Conservation (phyloP, 305 asterid species). For the Fraxinus albicans region DNA sequence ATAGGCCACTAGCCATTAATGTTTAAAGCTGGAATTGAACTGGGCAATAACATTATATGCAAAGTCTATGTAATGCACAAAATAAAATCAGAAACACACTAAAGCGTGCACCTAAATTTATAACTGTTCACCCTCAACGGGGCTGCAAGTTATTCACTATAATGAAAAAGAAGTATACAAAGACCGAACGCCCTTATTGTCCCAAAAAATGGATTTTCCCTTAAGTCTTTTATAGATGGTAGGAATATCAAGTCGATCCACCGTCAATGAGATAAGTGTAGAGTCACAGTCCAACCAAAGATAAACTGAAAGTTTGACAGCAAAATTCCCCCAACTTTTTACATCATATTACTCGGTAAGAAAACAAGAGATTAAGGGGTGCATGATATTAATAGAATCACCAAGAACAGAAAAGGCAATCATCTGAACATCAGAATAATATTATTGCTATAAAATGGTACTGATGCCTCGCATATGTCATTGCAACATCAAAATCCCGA, state of each 20-base stretch:
- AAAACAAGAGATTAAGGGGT: background rate
- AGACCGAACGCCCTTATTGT: background rate
- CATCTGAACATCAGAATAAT: constrained; percentile 4
- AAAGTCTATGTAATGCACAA: background rate
- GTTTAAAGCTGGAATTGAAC: background rate
- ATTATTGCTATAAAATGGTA: constrained; percentile 3
- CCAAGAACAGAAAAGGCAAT: background rate
- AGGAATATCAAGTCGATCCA: background rate
- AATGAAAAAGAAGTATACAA: background rate
- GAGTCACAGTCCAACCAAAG: background rate
- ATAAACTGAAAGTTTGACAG: background rate
- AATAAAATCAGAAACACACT: background rate
- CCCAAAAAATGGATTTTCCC: background rate
- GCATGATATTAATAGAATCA: background rate
- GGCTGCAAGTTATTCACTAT: background rate
- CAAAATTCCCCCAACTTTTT: background rate
- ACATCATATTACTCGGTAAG: background rate
- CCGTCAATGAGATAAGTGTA: background rate
- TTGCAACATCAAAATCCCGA: constrained; percentile 13
- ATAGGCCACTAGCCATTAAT: background rate
- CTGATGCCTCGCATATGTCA: constrained; percentile 10
- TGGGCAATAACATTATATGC: background rate
- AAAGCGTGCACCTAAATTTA: background rate
- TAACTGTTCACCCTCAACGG: background rate
- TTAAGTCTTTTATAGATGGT: background rate